Evolutionary conservation across 441 rosid species (phyloP), one percentile per base, ranked within the genome.

Genomic region (Corymbia calophylla): DNA sequence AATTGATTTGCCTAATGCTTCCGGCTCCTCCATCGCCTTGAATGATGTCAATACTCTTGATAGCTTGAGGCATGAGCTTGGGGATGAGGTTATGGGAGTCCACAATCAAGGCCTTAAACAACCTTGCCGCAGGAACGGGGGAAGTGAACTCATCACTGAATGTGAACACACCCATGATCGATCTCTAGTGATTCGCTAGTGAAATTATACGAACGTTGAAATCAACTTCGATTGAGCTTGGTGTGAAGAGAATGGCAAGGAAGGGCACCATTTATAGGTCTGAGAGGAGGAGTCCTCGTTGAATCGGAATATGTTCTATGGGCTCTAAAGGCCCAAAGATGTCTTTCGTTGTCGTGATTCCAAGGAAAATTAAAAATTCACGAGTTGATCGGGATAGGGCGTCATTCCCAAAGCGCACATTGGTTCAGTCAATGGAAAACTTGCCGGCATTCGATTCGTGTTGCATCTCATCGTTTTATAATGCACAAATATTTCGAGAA

Each of bases 11-110:
- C 64, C 53, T 68, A 29, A 88, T 73, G 89, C 64, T 70, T 51
- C 66, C 89, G 10, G 54, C 86, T 53, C 86, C 86, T 51, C 89
- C 86, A 3, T 88, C 35, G 86, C 85, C 64, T 47, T 32, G 60
- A 66, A 66, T 7, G 48, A 88, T 10, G n/a, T 88, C 89, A 8
- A 73, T 51, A 53, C 86, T 88, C 56, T 68, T 66, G 68, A 70
- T 73, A 35, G 21, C 86, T 54, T 88, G 86, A 35, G 89, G 89
- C 85, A 88, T 53, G 58, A 88, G 89, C 85, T 88, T 88, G 85
- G 85, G 89, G 62, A 88, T 51, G 62, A 88, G 89, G 62, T 51
- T 88, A 5, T 66, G 62, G 8, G 47, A 68, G 25, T 88, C 89
- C 31, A 70, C 48, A 16, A 88, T 88, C 58, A 88, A 53, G 86